A percentile compares a stretch with the other conserved stretches of the same genome.
Evolutionary conservation across 208 protist species (phyloP).

Genomic region (Porcisia hertigi): DNA sequence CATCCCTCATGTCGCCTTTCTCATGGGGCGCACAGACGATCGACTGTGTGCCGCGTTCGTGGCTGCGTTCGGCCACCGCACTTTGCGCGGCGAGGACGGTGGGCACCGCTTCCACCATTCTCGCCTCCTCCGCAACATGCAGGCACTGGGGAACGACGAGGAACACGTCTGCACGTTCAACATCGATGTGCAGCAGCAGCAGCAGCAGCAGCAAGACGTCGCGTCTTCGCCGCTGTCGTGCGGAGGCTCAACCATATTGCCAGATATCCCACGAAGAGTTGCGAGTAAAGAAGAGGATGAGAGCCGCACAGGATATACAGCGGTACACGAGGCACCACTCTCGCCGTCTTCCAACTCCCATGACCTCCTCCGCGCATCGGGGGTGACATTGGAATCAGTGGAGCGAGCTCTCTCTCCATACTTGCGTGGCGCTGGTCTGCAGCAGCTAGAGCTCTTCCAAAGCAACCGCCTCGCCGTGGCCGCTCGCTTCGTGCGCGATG

Average conservation of each 20-base stretch:
- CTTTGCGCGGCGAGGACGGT: slow-evolving; percentile 69
- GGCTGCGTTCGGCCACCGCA: slow-evolving; percentile 66
- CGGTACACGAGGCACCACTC: background rate
- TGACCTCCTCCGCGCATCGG: background rate
- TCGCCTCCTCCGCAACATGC: slow-evolving; percentile 57
- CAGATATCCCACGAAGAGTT: background rate
- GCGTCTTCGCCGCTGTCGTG: background rate
- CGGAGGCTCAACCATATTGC: background rate
- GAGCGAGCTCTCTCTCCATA: slow-evolving; percentile 43
- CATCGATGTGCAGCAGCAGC: slow-evolving; percentile 25
- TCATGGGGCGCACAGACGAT: slow-evolving; percentile 47
- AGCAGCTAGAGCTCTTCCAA: slow-evolving; percentile 59
- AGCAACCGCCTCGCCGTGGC: slow-evolving; percentile 35
- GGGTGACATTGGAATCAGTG: slow-evolving; percentile 33
- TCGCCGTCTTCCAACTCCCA: background rate
- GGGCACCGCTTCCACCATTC: slow-evolving; percentile 62
- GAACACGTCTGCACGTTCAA: slow-evolving; percentile 47
- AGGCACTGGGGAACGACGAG: slow-evolving; percentile 34
- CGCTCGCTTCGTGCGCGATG: slow-evolving; percentile 34
- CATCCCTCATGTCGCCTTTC: slow-evolving; percentile 18
- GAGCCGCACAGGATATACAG: background rate
- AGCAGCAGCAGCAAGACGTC: slow-evolving; percentile 4
- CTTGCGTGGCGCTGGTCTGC: slow-evolving; percentile 36
- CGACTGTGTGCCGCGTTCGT: slow-evolving; percentile 77
- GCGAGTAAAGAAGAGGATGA: background rate